Percentiles rank a stretch among this genome's conserved stretches.
Conservation (phyloP, 2,329 filamentous ascomycete genomes). For the Sphaerostilbella broomeana region DNA sequence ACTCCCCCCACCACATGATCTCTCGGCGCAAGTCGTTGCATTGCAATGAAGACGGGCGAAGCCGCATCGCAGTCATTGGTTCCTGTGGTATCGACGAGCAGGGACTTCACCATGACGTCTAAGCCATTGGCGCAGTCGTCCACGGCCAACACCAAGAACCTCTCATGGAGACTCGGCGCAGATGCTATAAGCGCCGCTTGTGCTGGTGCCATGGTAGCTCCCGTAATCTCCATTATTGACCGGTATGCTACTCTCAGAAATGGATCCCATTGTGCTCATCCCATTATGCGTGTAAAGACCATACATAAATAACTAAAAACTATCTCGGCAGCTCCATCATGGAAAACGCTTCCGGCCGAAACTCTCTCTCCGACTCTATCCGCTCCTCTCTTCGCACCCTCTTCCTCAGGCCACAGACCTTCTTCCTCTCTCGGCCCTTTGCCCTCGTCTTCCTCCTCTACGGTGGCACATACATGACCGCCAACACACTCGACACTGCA, state of each 20-base stretch:
- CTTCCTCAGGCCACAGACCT: constrained; percentile 50
- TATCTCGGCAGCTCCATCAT: constrained; percentile 63
- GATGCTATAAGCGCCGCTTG: constrained; percentile 64
- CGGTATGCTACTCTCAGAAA: constrained; percentile 53
- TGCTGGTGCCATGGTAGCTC: constrained; percentile 71
- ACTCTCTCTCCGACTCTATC: constrained; percentile 53
- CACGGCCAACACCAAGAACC: constrained; percentile 69
- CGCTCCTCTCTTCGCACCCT: constrained; percentile 51
- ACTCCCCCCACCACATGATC: not conserved
- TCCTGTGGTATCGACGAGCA: not conserved
- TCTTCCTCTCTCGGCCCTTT: constrained; percentile 61
- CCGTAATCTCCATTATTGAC: constrained; percentile 82
- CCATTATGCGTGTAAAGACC: too few species aligned
- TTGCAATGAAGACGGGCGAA: constrained; percentile 9
- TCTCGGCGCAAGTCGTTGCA: too few species aligned
- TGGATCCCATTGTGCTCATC: too few species aligned
- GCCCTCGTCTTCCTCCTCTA: constrained; percentile 69
- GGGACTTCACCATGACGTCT: not conserved
- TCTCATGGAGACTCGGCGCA: constrained; percentile 58
- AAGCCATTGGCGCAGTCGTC: constrained; percentile 1
- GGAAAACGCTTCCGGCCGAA: constrained; percentile 70
- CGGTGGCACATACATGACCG: constrained; percentile 81
- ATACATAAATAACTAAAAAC: too few species aligned
- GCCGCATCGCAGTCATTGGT: not conserved
- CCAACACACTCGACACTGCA: constrained; percentile 79